Evolutionary conservation across 2,329 filamentous ascomycete species (phyloP).

Genomic region (Decorospora gaudefroyi): DNA sequence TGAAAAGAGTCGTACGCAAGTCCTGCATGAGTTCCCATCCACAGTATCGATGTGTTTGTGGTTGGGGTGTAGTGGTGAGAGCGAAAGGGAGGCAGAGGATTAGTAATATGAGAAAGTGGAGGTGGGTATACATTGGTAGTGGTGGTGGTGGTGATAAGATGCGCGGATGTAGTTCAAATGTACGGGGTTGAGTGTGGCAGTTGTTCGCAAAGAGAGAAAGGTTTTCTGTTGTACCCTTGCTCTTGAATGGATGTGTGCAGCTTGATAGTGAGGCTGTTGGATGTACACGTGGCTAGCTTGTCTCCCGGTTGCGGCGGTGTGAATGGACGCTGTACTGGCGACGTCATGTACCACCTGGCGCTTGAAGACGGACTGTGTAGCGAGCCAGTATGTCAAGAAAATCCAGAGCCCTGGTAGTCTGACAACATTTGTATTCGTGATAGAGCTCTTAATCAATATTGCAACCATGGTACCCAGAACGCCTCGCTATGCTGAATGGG

Average conservation of each 20-base stretch:
- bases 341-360: constrained; percentile 4
- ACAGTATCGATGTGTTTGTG: constrained; percentile 1
- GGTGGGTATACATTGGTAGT: constrained; percentile 1
- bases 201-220: no score
- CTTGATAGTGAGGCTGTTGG: neutral
- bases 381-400: neutral
- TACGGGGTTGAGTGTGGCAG: neutral
- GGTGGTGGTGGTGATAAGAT: neutral
- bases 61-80: neutral
- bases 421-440: constrained; percentile 5
- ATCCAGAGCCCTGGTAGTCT: neutral
- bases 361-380: no score
- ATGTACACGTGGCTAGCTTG: constrained; percentile 17
- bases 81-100: neutral
- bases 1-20: constrained; percentile 1
- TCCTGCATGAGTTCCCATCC: constrained; percentile 22
- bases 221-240: no score
- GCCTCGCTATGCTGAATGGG: constrained; percentile 33
- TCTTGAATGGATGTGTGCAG: neutral
- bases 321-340: neutral
- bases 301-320: constrained; percentile 6
- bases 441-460: neutral
- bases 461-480: constrained; percentile 10
- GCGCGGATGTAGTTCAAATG: neutral
- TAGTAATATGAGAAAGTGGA: neutral